These are phyloP conservation scores for Wickerhamomyces subpelliculosus DNA, from an alignment of 805 yeast species.

Conservation along the genomic window DNA sequence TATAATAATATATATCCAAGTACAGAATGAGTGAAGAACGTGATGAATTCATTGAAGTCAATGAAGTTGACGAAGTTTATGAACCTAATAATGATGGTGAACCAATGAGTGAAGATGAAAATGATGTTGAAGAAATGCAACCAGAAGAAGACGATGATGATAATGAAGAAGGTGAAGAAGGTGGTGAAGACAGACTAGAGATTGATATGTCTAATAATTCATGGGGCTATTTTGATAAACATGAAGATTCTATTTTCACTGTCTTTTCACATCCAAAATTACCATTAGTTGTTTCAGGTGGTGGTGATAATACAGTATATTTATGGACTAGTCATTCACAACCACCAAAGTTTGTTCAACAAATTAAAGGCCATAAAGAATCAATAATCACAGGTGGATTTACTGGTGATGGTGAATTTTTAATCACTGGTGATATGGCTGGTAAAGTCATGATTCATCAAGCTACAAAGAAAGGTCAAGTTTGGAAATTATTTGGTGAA, in stretches of 20 bases:
- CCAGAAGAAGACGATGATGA: constrained; percentile 23
- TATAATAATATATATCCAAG: too few relatives aligned
- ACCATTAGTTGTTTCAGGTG: constrained; percentile 51
- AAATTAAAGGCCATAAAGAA: constrained; percentile 77
- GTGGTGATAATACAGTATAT: constrained; percentile 86
- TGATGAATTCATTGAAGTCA: constrained; percentile 29
- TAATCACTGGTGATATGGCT: constrained; percentile 91
- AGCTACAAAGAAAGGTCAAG: constrained; percentile 69
- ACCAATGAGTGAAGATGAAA: constrained; percentile 24
- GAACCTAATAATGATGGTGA: constrained; percentile 21
- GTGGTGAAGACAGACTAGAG: constrained; percentile 49
- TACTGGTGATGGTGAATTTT: constrained; percentile 71
- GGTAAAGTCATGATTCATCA: constrained; percentile 76
- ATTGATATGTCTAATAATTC: constrained; percentile 89
- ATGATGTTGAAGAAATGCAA: constrained; percentile 32
- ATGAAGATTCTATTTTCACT: constrained; percentile 79
- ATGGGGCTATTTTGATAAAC: constrained; percentile 81
- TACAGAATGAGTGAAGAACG: constrained; percentile 3
- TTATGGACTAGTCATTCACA: constrained; percentile 88
- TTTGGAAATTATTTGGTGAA: constrained; percentile 66
- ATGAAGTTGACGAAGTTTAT: constrained; percentile 38
- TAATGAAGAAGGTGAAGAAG: constrained; percentile 21
- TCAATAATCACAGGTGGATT: constrained; percentile 82
- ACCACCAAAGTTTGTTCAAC: constrained; percentile 76
- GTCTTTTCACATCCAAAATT: constrained; percentile 74